phyloP scores from a whole-genome alignment of 306 rosid genomes.

The Quercus bicolor region DNA sequence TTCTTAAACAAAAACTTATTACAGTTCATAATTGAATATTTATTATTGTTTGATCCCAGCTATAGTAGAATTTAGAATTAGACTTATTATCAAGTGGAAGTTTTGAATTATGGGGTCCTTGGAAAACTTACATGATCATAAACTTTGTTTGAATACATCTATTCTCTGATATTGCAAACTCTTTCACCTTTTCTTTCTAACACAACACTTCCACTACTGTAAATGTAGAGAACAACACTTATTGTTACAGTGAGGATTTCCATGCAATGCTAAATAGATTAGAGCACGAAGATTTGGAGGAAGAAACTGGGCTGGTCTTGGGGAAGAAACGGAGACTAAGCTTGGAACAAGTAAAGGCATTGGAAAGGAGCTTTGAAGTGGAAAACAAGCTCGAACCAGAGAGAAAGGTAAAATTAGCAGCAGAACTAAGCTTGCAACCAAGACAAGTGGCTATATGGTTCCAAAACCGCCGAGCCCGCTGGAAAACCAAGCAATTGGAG shows the following conservation, averaged over 20 bases:
- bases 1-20: too few species aligned
- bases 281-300: constrained; percentile 57
- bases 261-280: constrained; percentile 67
- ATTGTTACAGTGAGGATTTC: constrained; percentile 64
- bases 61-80: too few species aligned
- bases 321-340: constrained; percentile 61
- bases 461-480: constrained; percentile 82
- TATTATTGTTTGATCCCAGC: too few species aligned
- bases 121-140: too few species aligned
- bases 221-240: constrained; percentile 18
- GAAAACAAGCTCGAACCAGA: constrained; percentile 81
- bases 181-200: neutral
- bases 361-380: constrained; percentile 61
- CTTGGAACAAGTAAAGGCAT: constrained; percentile 59
- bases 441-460: constrained; percentile 85
- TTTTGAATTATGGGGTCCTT: too few species aligned
- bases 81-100: too few species aligned
- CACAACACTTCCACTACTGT: neutral
- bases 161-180: neutral
- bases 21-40: too few species aligned
- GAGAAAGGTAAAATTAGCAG: constrained; percentile 57
- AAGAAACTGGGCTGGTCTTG: constrained; percentile 26
- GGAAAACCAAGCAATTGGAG: constrained; percentile 76
- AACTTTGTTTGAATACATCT: neutral
- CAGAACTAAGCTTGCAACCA: constrained; percentile 64